Evolutionary conservation across 2,329 filamentous ascomycete species (phyloP).

Genomic region (Pseudogymnoascus sp.): DNA sequence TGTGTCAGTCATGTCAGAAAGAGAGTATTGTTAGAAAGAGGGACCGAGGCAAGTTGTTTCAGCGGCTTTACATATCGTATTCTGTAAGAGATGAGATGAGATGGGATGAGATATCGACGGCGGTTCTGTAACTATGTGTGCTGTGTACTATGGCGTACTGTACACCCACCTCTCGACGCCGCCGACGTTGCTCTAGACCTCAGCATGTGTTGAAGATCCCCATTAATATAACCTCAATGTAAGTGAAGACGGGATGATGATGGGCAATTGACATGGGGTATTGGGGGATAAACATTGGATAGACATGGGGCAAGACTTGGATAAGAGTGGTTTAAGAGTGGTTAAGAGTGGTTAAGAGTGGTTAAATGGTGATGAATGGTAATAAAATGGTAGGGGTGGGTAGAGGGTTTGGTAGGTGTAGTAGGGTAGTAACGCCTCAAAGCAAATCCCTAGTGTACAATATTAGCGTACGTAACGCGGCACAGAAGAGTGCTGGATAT

Average conservation of each 20-base stretch:
- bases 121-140: background rate
- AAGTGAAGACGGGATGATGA: background rate
- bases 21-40: background rate
- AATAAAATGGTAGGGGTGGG: background rate
- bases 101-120: background rate
- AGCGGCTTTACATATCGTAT: background rate
- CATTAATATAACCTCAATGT: background rate
- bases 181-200: background rate
- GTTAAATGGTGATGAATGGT: background rate
- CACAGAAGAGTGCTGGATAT: background rate
- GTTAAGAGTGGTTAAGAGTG: background rate
- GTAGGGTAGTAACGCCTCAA: background rate
- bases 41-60: background rate
- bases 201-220: background rate
- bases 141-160: background rate
- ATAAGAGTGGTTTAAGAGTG: background rate
- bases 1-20: background rate
- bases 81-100: background rate
- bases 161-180: background rate
- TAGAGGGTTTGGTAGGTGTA: background rate
- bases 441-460: background rate
- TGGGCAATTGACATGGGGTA: background rate
- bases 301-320: background rate
- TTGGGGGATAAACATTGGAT: background rate
- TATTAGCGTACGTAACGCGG: background rate